phyloP scores from a whole-genome alignment of 331 rosid species.

The Stylosanthes scabra region DNA sequence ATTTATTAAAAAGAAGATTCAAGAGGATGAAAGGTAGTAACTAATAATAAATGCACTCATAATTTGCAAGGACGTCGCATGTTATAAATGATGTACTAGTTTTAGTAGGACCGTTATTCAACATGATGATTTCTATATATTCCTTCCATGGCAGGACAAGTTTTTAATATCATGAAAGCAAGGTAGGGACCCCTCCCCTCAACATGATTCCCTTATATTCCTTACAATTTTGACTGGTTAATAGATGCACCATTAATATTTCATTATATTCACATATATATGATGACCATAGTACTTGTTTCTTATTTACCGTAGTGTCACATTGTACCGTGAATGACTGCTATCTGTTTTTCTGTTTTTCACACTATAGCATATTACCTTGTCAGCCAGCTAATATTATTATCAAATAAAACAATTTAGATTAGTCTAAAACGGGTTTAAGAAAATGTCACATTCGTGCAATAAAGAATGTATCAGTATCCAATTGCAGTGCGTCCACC shows the following conservation, averaged over 20 bases:
- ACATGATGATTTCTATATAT: constrained; percentile 25
- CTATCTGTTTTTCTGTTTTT: background rate
- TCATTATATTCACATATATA: background rate
- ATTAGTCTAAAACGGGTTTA: constrained; percentile 6
- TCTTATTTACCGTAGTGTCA: background rate
- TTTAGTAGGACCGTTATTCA: constrained; percentile 32
- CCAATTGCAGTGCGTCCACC: constrained; percentile 27
- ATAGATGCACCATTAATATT: too few species aligned
- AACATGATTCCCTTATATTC: background rate
- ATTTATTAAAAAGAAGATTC: constrained; percentile 46
- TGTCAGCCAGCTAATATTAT: background rate
- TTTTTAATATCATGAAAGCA: constrained; percentile 20
- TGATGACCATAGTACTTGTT: background rate
- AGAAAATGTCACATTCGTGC: background rate
- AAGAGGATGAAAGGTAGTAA: constrained; percentile 1
- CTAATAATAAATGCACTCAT: constrained; percentile 36
- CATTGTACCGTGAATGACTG: background rate
- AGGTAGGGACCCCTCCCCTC: constrained; percentile 13
- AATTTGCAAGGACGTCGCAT: background rate
- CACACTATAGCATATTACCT: background rate
- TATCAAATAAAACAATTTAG: background rate
- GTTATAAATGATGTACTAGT: constrained; percentile 20
- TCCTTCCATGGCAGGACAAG: constrained; percentile 38
- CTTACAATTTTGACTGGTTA: background rate
- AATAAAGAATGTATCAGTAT: constrained; percentile 19